Base-by-base conservation (phyloP, 1,284 basidiomycete genomes). In the Fistulina hepatica region DNA sequence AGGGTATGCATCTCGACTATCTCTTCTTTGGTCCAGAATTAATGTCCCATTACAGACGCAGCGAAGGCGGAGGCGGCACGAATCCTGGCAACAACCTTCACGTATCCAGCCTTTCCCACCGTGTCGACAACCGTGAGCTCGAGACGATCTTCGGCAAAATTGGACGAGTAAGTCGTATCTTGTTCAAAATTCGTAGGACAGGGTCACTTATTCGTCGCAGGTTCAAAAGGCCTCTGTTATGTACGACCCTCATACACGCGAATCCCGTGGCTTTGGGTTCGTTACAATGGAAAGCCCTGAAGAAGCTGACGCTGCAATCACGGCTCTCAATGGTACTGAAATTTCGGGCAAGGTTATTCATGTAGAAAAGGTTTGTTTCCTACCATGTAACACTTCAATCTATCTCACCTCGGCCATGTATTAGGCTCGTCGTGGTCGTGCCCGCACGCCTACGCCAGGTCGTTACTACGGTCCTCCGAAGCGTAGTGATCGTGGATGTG, bases 31-130 rank as follows among this genome's bases (percentile, higher is more conserved):
- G 24, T 25, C 9, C 24, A 25, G 24, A n/a, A 9, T 9, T 25
- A n/a, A n/a, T 25, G 24, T n/a, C 15, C 13, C 9, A 19, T 31
- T 16, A 3, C 13, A 19, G 9, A 16, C 11, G 13, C 17, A 46
- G 47, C 39, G 36, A 41, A 24, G 36, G 48, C 20, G 63, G 59
- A 11, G 64, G 58, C 13, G 64, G 63, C 27, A 60, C 63, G 42
- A 97, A 97, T 64, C 89, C 88, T 2, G 93, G 94, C 37, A 97
- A 95, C 68, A 97, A 97, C 64, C 70, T 98, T 26, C 94, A 98
- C 57, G 86, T 97, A 45, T 94, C 91, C 28, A 80, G 89, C 27
- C 69, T 98, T 37, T 79, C 79, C 48, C 71, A 78, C 54, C 69
- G 68, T 44, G 78, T 94, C 43, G 88, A 89, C 52, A 85, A 84